A percentile compares a stretch with the other conserved stretches of the same genome.
Conservation (phyloP, 139 green algal genomes). For the Coelastrella sp. region DNA sequence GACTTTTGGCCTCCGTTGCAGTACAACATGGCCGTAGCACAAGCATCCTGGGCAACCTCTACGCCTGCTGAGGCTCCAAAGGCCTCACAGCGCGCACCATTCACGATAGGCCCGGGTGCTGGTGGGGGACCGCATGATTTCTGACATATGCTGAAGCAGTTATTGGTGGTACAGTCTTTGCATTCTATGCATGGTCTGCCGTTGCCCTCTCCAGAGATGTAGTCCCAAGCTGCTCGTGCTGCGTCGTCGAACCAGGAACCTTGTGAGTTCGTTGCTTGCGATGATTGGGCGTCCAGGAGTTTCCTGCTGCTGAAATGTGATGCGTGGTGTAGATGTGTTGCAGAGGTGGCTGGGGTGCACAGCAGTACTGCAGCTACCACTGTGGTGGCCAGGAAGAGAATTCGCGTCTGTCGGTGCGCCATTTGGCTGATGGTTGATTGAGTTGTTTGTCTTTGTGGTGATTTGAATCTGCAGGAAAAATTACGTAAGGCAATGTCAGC, state of each 20-base stretch:
- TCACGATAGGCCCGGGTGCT: background rate
- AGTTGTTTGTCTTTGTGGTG: no score
- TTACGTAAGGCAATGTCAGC: no score
- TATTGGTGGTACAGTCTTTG: background rate
- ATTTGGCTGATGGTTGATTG: no score
- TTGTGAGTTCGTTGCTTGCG: background rate
- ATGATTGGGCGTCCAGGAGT: background rate
- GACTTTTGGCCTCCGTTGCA: background rate
- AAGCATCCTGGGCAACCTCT: background rate
- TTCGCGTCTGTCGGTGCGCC: no score
- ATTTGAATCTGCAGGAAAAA: no score
- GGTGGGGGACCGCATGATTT: background rate
- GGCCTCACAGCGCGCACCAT: background rate
- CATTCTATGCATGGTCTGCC: background rate
- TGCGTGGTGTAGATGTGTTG: background rate
- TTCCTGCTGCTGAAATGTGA: background rate
- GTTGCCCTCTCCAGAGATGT: background rate
- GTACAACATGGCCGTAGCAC: background rate
- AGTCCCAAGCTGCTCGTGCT: background rate
- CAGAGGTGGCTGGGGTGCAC: background rate
- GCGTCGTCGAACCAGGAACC: background rate
- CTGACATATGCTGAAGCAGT: background rate
- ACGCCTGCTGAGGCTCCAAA: background rate
- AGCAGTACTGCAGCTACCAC: background rate
- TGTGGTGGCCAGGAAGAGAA: background rate